Base-by-base conservation (phyloP, 2,329 filamentous ascomycete genomes). In the Tolypocladium sp. region DNA sequence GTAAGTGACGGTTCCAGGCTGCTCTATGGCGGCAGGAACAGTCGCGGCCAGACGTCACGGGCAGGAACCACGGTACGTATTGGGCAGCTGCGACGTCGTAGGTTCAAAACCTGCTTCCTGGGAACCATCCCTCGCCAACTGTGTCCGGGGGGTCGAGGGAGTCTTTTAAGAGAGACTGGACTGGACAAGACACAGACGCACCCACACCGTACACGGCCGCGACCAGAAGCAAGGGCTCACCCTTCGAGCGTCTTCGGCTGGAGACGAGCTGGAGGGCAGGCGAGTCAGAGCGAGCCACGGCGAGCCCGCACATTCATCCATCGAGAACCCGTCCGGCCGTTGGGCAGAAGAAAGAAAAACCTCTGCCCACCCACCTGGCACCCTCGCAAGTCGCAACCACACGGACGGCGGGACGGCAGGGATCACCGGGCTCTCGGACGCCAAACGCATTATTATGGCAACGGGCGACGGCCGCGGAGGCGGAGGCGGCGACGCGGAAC, bases 371-470 rank as follows among this genome's bases (percentile, higher is more conserved):
- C n/a, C 22, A 30, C 46, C 56, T 38, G 42, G 56, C 44, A 52
- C 35, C 56, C 53, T 55, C 53, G 52, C 52, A 38, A 37, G 13
- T 6, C 25, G 27, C 46, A 33, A 52, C 27, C 49, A 52, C 56
- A 57, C 56, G 44, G 44, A 51, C 44, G 56, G 35, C 44, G 56
- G 44, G 55, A 58, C 38, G 49, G 9, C 57, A 58, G 57, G 57
- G 57, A 41, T 52, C 25, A 41, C 57, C 38, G 57, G 46, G 57
- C 57, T 54, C 57, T 58, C 57, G 57, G 57, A 58, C 57, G 37
- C 46, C 46, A 30, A 54, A 40, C 20, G 25, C 46, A 22, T 27
- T 20, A 41, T 35, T n/a, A 15, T 30, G 46, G 37, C 56, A 54
- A 42, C 56, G 57, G 49, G 38, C 30, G 22, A 17, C 37, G 33